Percentiles rank a stretch among this genome's conserved stretches.
Conservation (phyloP, 2,329 filamentous ascomycete genomes). For the Beauveria sp. region DNA sequence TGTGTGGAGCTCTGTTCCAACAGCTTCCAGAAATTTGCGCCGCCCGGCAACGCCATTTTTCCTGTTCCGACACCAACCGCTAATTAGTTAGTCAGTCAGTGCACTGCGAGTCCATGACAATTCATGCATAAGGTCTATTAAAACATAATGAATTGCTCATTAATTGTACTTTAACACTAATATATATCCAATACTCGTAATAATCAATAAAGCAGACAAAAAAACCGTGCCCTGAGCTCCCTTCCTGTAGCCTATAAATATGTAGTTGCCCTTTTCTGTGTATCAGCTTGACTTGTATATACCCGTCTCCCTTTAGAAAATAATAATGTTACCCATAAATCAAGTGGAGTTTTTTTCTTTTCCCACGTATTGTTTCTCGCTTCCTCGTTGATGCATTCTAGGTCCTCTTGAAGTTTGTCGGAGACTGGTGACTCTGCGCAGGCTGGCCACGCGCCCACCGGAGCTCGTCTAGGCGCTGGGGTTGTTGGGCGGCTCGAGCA, state of each 20-base stretch:
- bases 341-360: not conserved
- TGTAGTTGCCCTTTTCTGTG: not conserved
- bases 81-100: not conserved
- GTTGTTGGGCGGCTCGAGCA: slow-evolving; percentile 64
- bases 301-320: not conserved
- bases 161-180: slow-evolving; percentile 7
- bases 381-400: not conserved
- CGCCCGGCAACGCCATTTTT: slow-evolving; percentile 12
- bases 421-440: slow-evolving; percentile 4
- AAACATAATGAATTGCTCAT: not conserved
- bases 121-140: not conserved
- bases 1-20: slow-evolving; percentile 14
- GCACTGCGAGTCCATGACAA: not conserved
- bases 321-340: not conserved
- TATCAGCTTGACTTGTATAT: slow-evolving; percentile 1
- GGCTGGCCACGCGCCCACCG: not conserved
- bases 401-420: not conserved
- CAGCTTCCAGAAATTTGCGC: slow-evolving; percentile 15
- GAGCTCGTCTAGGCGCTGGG: slow-evolving; percentile 17
- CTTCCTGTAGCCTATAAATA: slow-evolving; percentile 5
- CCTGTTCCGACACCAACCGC: slow-evolving; percentile 6
- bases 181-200: slow-evolving; percentile 9
- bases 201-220: not conserved
- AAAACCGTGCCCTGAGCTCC: slow-evolving; percentile 3
- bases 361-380: not conserved